phyloP scores from a whole-genome alignment of 2,329 filamentous ascomycete genomes.

The Fusarium albidum region DNA sequence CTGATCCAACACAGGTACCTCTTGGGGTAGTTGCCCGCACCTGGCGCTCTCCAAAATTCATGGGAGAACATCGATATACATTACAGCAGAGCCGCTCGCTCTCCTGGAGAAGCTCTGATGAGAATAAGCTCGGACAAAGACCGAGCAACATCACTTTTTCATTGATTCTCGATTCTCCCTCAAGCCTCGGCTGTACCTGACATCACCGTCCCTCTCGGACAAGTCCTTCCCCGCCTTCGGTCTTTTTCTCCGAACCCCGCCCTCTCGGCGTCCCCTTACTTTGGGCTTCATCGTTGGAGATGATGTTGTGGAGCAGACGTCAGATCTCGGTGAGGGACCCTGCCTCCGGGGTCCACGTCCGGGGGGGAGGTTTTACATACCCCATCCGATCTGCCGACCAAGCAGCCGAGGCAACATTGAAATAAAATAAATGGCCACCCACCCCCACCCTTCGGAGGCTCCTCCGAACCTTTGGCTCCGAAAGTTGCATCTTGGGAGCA shows the following conservation, averaged over 20 bases:
- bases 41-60: background rate
- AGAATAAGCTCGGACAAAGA: conserved; percentile 22
- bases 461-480: background rate
- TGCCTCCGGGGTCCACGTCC: conserved; percentile 3
- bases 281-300: too few species aligned
- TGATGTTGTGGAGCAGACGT: background rate
- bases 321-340: conserved; percentile 1
- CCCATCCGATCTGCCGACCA: conserved; percentile 36
- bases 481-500: background rate
- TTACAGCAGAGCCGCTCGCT: background rate
- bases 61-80: background rate
- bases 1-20: background rate
- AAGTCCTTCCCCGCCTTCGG: conserved; percentile 5
- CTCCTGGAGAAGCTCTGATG: background rate
- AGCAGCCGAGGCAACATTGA: conserved; percentile 43
- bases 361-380: background rate
- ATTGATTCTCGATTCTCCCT: background rate
- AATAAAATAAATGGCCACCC: conserved; percentile 3
- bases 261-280: background rate
- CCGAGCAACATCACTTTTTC: conserved; percentile 18
- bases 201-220: background rate
- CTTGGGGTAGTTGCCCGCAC: background rate
- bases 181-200: conserved; percentile 21
- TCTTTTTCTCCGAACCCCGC: conserved; percentile 5
- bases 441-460: conserved; percentile 14